Evolutionary conservation across 179 eudicot genomes (phyloP).

Genomic region (Vitellaria paradoxa): DNA sequence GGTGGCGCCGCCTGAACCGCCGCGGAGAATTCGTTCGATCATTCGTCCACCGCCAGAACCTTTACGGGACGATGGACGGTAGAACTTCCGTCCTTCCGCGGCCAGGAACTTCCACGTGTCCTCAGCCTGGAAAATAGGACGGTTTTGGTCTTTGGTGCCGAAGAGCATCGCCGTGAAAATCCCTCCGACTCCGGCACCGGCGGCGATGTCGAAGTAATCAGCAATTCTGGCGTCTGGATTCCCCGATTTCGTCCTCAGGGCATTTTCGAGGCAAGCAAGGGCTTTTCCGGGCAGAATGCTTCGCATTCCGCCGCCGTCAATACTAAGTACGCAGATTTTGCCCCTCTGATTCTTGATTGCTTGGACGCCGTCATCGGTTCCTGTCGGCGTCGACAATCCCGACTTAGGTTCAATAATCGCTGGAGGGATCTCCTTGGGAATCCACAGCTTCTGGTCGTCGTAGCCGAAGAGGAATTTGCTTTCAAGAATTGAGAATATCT

Average conservation of each 20-base stretch:
- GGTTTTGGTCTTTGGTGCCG: constrained; percentile 41
- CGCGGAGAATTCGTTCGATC: constrained; percentile 28
- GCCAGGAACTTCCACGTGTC: constrained; percentile 85
- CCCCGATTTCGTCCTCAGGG: constrained; percentile 64
- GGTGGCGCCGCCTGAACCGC: constrained; percentile 21
- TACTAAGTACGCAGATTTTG: constrained; percentile 68
- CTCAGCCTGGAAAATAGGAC: constrained; percentile 68
- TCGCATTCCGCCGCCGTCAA: constrained; percentile 89
- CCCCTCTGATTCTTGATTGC: constrained; percentile 77
- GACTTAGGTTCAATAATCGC: constrained; percentile 20
- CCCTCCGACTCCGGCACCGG: constrained; percentile 84
- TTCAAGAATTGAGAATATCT: constrained; percentile 83
- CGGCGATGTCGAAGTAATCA: constrained; percentile 81
- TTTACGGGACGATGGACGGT: constrained; percentile 27
- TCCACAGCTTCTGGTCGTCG: constrained; percentile 58
- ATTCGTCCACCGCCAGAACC: constrained; percentile 16
- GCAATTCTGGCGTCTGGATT: constrained; percentile 76
- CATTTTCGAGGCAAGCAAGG: constrained; percentile 59
- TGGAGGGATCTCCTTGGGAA: constrained; percentile 52
- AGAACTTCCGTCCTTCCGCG: constrained; percentile 56
- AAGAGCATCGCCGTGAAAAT: constrained; percentile 83
- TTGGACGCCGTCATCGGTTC: constrained; percentile 23
- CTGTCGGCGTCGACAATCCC: constrained; percentile 11
- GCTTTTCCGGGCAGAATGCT: constrained; percentile 74
- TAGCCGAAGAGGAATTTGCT: constrained; percentile 83